Percentiles rank a stretch among this genome's conserved stretches.
Evolutionary conservation across 257 asterid species (phyloP).

Genomic region (Thymus quinquecostatus): DNA sequence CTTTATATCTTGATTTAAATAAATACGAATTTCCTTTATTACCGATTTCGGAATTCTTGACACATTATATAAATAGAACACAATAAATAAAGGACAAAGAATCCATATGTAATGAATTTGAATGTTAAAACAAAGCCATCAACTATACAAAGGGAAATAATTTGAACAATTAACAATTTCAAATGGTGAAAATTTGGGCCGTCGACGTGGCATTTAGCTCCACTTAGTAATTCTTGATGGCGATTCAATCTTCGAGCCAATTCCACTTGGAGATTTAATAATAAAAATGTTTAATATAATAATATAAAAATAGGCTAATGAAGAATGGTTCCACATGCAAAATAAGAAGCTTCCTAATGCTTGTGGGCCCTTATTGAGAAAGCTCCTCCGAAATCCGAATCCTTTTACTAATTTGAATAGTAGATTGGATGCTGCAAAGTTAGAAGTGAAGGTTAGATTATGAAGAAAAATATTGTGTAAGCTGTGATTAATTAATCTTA

Average conservation of each 20-base stretch:
- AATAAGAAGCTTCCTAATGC: slow-evolving; percentile 29
- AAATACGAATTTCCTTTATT: too few relatives aligned
- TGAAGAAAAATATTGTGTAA: not conserved
- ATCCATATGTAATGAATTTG: slow-evolving; percentile 33
- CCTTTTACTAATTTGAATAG: slow-evolving; percentile 34
- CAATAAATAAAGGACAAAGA: not conserved
- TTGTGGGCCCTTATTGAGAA: slow-evolving; percentile 44
- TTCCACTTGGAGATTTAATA: slow-evolving; percentile 30
- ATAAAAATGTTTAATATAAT: slow-evolving; percentile 34
- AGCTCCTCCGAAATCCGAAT: slow-evolving; percentile 25
- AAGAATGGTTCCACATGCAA: slow-evolving; percentile 36
- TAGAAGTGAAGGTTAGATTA: slow-evolving; percentile 5
- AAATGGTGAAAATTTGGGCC: slow-evolving; percentile 18
- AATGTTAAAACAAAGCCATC: slow-evolving; percentile 34
- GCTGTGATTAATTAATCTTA: not conserved
- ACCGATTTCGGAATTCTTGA: too few relatives aligned
- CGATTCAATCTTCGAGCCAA: slow-evolving; percentile 29
- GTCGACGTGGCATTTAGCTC: not conserved
- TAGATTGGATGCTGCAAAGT: slow-evolving; percentile 39
- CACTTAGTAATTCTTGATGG: slow-evolving; percentile 27
- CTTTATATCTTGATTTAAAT: too few relatives aligned
- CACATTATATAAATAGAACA: too few relatives aligned
- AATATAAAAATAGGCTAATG: slow-evolving; percentile 34
- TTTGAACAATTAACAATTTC: not conserved
- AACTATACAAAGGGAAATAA: slow-evolving; percentile 10